A percentile compares a stretch with the other conserved stretches of the same genome.
phyloP scores from a whole-genome alignment of 176 grass and related monocot species.

The Eragrostis curvula region DNA sequence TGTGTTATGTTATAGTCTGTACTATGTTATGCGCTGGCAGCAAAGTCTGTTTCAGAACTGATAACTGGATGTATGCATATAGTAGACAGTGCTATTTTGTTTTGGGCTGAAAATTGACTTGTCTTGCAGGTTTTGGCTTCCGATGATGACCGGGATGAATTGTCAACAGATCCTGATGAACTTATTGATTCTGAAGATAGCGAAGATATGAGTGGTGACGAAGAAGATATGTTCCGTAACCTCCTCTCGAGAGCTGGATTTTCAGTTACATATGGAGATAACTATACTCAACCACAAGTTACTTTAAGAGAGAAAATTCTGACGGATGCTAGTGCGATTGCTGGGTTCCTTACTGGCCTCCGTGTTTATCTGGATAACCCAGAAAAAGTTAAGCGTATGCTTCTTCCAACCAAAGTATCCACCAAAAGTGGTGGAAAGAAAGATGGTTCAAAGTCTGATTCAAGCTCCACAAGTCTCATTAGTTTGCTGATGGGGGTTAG shows the following conservation, averaged over 20 bases:
- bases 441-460: slow-evolving; percentile 57
- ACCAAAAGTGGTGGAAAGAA: slow-evolving; percentile 56
- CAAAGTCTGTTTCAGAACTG: not conserved
- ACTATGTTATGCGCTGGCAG: not conserved
- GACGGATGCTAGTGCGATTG: slow-evolving; percentile 78
- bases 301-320: slow-evolving; percentile 85
- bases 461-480: slow-evolving; percentile 70
- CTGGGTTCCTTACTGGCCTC: slow-evolving; percentile 81
- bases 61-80: slow-evolving; percentile 32
- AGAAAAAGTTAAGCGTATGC: slow-evolving; percentile 84
- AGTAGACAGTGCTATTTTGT: slow-evolving; percentile 25
- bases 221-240: slow-evolving; percentile 82
- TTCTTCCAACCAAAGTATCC: slow-evolving; percentile 81
- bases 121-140: slow-evolving; percentile 82
- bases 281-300: slow-evolving; percentile 67
- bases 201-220: slow-evolving; percentile 69
- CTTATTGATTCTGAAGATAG: slow-evolving; percentile 81
- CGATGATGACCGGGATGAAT: slow-evolving; percentile 89
- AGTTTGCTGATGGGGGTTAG: slow-evolving; percentile 89
- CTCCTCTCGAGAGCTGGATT: slow-evolving; percentile 85
- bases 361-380: slow-evolving; percentile 89
- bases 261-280: slow-evolving; percentile 73
- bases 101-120: slow-evolving; percentile 44
- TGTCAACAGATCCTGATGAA: slow-evolving; percentile 84
- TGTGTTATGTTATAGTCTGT: slow-evolving; percentile 20